Conservation (phyloP, 2,329 filamentous ascomycete genomes). For the Thielaviopsis ethacetica region DNA sequence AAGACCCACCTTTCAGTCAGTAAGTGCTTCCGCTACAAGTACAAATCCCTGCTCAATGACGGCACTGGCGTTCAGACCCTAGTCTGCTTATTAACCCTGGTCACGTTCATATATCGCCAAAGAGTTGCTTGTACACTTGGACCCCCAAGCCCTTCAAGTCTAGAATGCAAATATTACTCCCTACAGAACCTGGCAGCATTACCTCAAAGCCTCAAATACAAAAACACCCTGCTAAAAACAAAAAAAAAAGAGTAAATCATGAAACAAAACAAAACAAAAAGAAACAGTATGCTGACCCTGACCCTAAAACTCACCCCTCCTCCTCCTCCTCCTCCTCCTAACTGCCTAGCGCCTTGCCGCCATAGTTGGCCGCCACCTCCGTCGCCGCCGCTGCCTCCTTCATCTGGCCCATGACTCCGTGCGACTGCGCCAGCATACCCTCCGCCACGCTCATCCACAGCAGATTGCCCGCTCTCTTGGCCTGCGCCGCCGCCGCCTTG, state of each 20-base stretch:
- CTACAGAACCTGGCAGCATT: too few relatives aligned
- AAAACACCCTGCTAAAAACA: neutral
- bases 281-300: neutral
- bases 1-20: neutral
- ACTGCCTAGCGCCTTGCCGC: slow-evolving; percentile 8
- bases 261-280: neutral
- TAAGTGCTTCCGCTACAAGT: neutral
- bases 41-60: neutral
- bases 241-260: neutral
- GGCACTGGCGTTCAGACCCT: neutral
- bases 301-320: neutral
- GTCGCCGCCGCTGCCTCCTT: slow-evolving; percentile 25
- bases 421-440: slow-evolving; percentile 59
- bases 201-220: too few relatives aligned
- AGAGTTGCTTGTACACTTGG: too few relatives aligned
- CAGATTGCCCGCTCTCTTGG: slow-evolving; percentile 51
- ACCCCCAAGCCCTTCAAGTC: too few relatives aligned
- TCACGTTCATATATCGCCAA: neutral
- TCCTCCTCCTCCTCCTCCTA: neutral
- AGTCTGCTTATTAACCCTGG: neutral
- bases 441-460: slow-evolving; percentile 70
- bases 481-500: slow-evolving; percentile 50
- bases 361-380: slow-evolving; percentile 22
- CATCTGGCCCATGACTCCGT: slow-evolving; percentile 53
- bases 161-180: too few relatives aligned